Base-by-base conservation (phyloP, 192 early-diverging fungal genomes). In the Coemansia biformis region DNA sequence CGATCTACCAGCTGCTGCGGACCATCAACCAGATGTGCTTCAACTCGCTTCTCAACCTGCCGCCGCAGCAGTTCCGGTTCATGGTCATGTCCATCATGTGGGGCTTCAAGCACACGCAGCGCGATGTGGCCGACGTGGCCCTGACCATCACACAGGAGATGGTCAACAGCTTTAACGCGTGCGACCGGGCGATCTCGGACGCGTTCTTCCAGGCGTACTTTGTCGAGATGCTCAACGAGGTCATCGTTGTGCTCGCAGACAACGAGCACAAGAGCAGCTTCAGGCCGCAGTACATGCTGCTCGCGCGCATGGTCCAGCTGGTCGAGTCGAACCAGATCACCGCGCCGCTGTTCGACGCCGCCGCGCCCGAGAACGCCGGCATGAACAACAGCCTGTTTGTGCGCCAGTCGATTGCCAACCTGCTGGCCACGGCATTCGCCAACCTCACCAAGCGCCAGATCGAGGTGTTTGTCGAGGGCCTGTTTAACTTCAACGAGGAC, bases 41-140 rank as follows among this genome's bases (percentile, higher is more conserved):
- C 82, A 82, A 79, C 84, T 93, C 96, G 1, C 69, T 93, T 37
- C 69, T 96, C 48, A 81, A 80, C 37, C 72, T 99, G 30, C 85
- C 89, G 2, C 70, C 85, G 35, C 79, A 82, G 15, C 88, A 91
- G 57, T 94, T 99, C 75, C 88, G 88, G 49, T 81, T 96, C 19
- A 80, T 94, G 68, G 79, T 98, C 63, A 91, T 96, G 78, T 91
- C 90, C 53, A 83, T 98, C 44, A 88, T 96, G 37, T 99, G 94
- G 94, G 93, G 84, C 16, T 93, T 99, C 78, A 98, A 98, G 76
- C 96, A 99, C 68, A 93, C 93, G 5, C 90, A 95, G 87, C 84
- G 93, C 52, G 93, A 99, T 54, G 91, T 99, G 67, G 87, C 90
- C 35, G 95, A 99, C 46, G 66, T 85, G 36, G 92, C 91, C 23